Base-by-base conservation (phyloP, 2,329 filamentous ascomycete genomes). In the Xylogone sp. region DNA sequence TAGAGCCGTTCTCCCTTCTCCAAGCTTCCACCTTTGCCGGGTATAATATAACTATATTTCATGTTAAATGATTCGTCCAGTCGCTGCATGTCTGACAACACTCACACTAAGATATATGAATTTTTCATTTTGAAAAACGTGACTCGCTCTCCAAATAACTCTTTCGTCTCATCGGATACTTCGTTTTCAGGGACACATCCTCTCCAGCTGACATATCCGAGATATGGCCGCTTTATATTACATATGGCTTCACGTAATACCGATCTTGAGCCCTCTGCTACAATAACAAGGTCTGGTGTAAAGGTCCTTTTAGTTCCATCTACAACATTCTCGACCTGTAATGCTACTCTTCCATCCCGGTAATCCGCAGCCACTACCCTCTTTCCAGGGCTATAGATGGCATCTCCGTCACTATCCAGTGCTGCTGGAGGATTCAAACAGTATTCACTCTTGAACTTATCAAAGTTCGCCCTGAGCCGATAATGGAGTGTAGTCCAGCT, bases 71-170 rank as follows among this genome's bases (percentile, higher is more conserved):
- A n/a, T n/a, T n/a, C n/a, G n/a, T n/a, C n/a, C n/a, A n/a, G n/a
- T n/a, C n/a, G n/a, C n/a, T n/a, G n/a, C n/a, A n/a, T n/a, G n/a
- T n/a, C n/a, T n/a, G n/a, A n/a, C n/a, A n/a, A 21, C 18, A 19
- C 21, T 43, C 10, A 43, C 42, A 43, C 42, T n/a, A 43, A 18
- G 42, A 43, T 31, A 21, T 50, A 50, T 8, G 27, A 31, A 31
- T 31, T 13, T 31, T 31, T 31, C 27, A 31, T 31, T 31, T 7
- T 31, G 13, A 31, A 31, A 13, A 31, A 31, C 27, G 27, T 31
- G 27, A 31, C 8, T 13, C 13, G 27, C 7, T 31, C 27, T 8
- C 27, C 27, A 43, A 43, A 8, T 19, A 19, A 7, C 10, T 21
- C 13, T 31, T 13, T 19, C 10, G 42, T 43, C 42, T 43, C 18